phyloP scores from a whole-genome alignment of 345 rosid genomes.

The Alliaria petiolata region DNA sequence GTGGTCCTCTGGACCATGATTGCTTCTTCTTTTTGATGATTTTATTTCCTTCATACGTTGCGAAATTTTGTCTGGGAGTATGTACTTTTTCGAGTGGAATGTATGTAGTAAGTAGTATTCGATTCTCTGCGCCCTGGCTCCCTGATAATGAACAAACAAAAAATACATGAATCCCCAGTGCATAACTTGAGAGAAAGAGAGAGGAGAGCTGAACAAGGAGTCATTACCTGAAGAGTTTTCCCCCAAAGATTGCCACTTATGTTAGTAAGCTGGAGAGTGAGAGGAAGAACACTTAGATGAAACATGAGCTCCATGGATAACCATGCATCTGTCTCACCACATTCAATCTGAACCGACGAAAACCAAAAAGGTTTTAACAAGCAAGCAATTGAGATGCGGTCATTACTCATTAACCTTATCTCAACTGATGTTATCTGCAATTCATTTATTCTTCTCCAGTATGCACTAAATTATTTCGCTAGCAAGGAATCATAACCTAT shows the following conservation, averaged over 20 bases:
- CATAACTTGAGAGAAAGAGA: not conserved
- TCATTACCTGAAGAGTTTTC: conserved; percentile 89
- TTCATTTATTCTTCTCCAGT: not conserved
- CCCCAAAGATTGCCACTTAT: conserved; percentile 99
- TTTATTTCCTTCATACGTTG: conserved; percentile 52
- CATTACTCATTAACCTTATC: not conserved
- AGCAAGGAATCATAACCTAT: conserved; percentile 6
- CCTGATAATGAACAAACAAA: conserved; percentile 46
- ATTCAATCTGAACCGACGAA: conserved; percentile 67
- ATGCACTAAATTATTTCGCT: not conserved
- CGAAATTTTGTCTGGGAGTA: conserved; percentile 85
- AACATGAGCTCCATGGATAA: conserved; percentile 98
- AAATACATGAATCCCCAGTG: conserved; percentile 1
- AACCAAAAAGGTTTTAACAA: conserved; percentile 2
- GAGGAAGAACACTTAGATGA: conserved; percentile 94
- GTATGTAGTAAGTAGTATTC: conserved; percentile 93
- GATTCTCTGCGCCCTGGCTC: conserved; percentile 97
- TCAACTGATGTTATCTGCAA: conserved; percentile 3
- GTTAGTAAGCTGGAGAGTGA: conserved; percentile 94
- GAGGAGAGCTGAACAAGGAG: conserved; percentile 4
- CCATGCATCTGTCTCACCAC: conserved; percentile 98
- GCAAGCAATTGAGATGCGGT: conserved; percentile 1
- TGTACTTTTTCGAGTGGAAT: conserved; percentile 82
- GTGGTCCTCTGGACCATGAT: conserved; percentile 43
- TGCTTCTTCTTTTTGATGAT: conserved; percentile 49